These are phyloP conservation scores for Colletotrichum agaves DNA, from an alignment of 2,329 filamentous ascomycete species.

Conservation along the genomic window DNA sequence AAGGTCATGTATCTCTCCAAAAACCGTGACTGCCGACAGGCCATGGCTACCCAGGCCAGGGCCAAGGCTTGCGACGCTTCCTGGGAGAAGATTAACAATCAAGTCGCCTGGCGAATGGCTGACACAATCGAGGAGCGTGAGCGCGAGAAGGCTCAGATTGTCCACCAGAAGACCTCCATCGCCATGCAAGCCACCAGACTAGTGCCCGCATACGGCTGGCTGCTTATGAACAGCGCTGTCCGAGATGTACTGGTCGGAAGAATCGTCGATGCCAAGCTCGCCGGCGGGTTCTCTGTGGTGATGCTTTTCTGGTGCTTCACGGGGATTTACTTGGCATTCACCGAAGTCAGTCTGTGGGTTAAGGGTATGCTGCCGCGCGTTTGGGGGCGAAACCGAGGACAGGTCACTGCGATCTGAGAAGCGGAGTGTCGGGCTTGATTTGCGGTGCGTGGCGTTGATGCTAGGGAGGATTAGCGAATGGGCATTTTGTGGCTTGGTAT, in stretches of 20 bases:
- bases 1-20: conserved; percentile 61
- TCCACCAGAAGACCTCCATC: conserved; percentile 28
- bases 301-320: conserved; percentile 61
- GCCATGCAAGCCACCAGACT: conserved; percentile 43
- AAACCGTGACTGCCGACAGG: conserved; percentile 54
- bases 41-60: conserved; percentile 61
- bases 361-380: conserved; percentile 29
- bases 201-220: conserved; percentile 57
- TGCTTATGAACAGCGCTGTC: conserved; percentile 53
- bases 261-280: conserved; percentile 56
- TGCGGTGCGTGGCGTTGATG: conserved; percentile 5
- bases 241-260: conserved; percentile 49
- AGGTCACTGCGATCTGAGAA: background rate
- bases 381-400: background rate
- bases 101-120: conserved; percentile 72
- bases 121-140: conserved; percentile 61
- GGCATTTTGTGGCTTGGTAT: conserved; percentile 2
- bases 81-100: conserved; percentile 78
- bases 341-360: conserved; percentile 55
- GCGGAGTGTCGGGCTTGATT: background rate
- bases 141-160: conserved; percentile 42
- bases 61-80: conserved; percentile 70
- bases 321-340: conserved; percentile 60
- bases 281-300: conserved; percentile 58
- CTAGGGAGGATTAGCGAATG: background rate